Base-by-base conservation (phyloP, 345 rosid species). In the Populus simonii region DNA sequence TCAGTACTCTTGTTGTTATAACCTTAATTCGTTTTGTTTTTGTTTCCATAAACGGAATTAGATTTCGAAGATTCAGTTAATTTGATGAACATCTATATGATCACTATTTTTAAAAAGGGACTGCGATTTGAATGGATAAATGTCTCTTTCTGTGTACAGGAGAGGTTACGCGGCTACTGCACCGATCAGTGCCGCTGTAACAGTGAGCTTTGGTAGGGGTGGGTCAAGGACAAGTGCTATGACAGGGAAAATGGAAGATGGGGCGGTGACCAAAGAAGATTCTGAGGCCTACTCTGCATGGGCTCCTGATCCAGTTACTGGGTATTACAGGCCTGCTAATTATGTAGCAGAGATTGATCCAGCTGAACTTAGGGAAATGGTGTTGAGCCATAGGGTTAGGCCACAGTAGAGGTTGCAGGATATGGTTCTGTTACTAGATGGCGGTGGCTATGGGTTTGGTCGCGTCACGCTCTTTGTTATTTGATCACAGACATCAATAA, bases 261-360 rank as follows among this genome's bases (percentile, higher is more conserved):
- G 77, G 75, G 71, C 70, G n/a, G 74, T 25, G 68, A 76, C 65
- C 35, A 82, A 72, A 51, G 87, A 81, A 22, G 87, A 80, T 66
- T 36, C 88, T 22, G 88, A 76, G 27, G 78, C 76, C 4, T 68
- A 85, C 31, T 79, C 84, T n/a, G 80, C 92, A 0, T 91, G 98
- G 98, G 88, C 63, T 7, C 92, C 92, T 3, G 94, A 91, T 76
- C 96, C 98, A 7, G 82, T 88, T 39, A 91, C 94, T 0, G 94
- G 96, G 12, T 88, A 86, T 68, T 93, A 93, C 70, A 88, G 91
- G 78, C 98, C 98, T 2, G 80, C 73, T 41, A 41, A 41, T 41
- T 12, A 41, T 41, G 45, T 0, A 3, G 84, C 31, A 6, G 89
- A 89, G 90, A 86, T 92, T 66, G 94, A 92, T 62, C 84, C 90